Evolutionary conservation across 75 land plant species (phyloP).

Genomic region (Ceratopteris richardii): DNA sequence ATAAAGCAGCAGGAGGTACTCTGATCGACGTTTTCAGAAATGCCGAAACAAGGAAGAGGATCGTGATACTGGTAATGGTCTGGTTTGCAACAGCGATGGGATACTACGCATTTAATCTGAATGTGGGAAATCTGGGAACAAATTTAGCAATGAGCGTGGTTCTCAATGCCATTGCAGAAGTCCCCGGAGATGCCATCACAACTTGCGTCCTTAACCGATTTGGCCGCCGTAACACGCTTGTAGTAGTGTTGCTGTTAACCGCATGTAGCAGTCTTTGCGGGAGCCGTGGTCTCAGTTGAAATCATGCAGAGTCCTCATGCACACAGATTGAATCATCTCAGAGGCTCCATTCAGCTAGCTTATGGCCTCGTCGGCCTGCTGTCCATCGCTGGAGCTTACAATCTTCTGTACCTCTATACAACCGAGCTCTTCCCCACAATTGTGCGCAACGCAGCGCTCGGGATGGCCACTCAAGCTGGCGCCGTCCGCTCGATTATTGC

Average conservation of each 20-base stretch:
- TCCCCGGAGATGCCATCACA: conserved; percentile 38
- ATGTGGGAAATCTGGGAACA: conserved; percentile 73
- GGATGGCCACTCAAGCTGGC: conserved; percentile 52
- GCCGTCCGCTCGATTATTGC: conserved; percentile 71
- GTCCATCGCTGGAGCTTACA: conserved; percentile 82
- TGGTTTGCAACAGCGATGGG: conserved; percentile 16
- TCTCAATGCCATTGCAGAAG: conserved; percentile 58
- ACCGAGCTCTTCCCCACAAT: conserved; percentile 86
- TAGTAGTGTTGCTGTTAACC: no score
- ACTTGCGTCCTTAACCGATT: no score
- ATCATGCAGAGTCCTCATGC: conserved; percentile 24
- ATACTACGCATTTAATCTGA: conserved; percentile 82
- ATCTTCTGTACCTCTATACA: conserved; percentile 71
- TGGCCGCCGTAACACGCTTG: no score
- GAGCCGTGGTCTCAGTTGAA: conserved; percentile 2
- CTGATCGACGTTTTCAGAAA: no score
- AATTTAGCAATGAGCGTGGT: conserved; percentile 62
- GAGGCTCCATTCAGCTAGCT: no score
- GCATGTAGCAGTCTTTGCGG: no score
- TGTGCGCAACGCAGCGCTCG: conserved; percentile 83
- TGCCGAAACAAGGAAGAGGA: no score
- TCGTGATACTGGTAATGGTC: no score
- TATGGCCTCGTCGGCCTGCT: conserved; percentile 65
- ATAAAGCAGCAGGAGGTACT: no score
- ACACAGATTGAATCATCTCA: no score